These are phyloP conservation scores for Microthlaspi erraticum DNA, from an alignment of 345 rosid genomes.

Conservation along the genomic window DNA sequence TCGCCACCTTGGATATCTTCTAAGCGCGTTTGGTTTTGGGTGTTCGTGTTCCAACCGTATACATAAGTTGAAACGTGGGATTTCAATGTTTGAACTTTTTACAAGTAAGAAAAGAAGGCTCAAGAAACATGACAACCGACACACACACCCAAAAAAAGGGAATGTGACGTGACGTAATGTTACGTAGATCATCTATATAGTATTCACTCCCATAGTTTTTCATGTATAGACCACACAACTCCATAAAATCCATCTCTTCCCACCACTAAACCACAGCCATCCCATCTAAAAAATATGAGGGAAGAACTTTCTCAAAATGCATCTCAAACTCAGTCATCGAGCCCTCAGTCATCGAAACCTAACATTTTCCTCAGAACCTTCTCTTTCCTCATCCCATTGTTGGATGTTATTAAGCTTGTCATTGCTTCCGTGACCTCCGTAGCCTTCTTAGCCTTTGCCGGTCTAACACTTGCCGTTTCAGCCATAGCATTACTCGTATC, in stretches of 20 bases:
- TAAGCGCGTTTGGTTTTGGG: conserved; percentile 2
- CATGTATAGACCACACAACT: conserved; percentile 19
- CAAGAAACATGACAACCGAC: conserved; percentile 19
- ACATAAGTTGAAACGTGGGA: conserved; percentile 6
- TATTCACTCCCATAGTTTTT: conserved; percentile 11
- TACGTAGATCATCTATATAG: conserved; percentile 11
- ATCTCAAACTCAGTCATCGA: conserved; percentile 11
- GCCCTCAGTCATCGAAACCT: too few relatives aligned
- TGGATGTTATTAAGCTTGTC: too few relatives aligned
- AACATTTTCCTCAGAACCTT: too few relatives aligned
- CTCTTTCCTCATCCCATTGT: too few relatives aligned
- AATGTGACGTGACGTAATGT: conserved; percentile 27
- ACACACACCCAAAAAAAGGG: background rate
- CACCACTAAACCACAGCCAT: background rate
- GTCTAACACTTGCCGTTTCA: too few relatives aligned
- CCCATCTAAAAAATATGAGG: background rate
- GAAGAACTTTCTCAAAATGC: background rate
- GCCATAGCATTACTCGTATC: too few relatives aligned
- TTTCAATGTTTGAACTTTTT: background rate
- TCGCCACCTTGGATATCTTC: conserved; percentile 2
- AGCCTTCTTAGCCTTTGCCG: too few relatives aligned
- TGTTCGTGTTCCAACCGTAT: conserved; percentile 20
- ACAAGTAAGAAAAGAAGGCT: conserved; percentile 3
- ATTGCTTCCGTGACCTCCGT: too few relatives aligned
- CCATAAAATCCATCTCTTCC: conserved; percentile 3